Base-by-base conservation (phyloP, 2,329 filamentous ascomycete species). In the Bimuria novae-zelandiae region DNA sequence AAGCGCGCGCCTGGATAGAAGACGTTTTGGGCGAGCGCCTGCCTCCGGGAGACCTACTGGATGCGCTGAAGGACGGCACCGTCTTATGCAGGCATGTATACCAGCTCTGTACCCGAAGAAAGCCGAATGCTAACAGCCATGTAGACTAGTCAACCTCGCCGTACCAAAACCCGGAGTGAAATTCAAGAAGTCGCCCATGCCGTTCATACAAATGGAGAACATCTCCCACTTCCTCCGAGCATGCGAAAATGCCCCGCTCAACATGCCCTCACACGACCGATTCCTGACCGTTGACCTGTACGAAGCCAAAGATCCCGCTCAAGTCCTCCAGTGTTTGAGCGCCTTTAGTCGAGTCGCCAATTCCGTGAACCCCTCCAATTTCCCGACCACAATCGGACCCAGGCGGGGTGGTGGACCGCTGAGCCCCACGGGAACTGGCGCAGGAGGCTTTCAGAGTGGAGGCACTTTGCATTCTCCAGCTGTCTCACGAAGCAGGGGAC, bases 171-270 rank as follows among this genome's bases (percentile, higher is more conserved):
- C 90, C 0, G 88, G 88, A 27, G 84, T 96, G 76, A 91, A 88
- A 73, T 97, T 89, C 83, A 97, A 97, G 77, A 82, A 88, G 70
- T 96, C 92, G 1, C 78, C 86, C 35, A 97, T 97, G 93, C 94
- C 94, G 0, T 99, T 99, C 72, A 93, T 97, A 35, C 94, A 99
- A 76, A 97, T 97, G 92, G 94, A 99, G 75, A 99, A 99, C 73
- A 97, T 99, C 69, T 95, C 92, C 4, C 90, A 96, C 70, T 99
- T 97, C 76, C 85, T 99, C 49, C 86, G 85, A 68, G 92, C 91
- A 55, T 96, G 92, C 79, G 90, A 96, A 75, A 80, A 84, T 45
- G 85, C 89, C 22, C 94, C 94, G 0, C 80, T 99, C 47, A 92
- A 87, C 74, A 85, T 99, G 54, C 92, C 90, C 52, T 87, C 92